phyloP scores from a whole-genome alignment of 148 eudicot genomes.

The Tetragonia tetragonoides region DNA sequence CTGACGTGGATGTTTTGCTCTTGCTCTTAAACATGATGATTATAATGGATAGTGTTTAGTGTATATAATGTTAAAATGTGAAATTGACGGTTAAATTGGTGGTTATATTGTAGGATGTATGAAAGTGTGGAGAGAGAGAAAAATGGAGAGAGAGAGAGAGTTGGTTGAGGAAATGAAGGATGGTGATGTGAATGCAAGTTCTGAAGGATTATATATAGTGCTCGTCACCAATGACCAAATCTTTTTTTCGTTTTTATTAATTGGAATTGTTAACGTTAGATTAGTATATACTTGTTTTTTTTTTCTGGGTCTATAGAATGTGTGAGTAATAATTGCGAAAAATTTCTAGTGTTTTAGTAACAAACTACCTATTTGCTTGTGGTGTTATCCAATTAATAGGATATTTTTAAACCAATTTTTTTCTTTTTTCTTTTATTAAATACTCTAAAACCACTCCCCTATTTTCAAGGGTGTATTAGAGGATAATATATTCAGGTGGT shows the following conservation, averaged over 20 bases:
- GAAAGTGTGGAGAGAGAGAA: constrained; percentile 16
- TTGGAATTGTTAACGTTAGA: not conserved
- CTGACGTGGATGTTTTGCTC: constrained; percentile 17
- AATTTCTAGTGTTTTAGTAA: too few relatives aligned
- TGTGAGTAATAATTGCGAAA: constrained; percentile 16
- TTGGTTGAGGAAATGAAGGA: constrained; percentile 7
- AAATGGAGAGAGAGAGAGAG: not conserved
- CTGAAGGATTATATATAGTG: constrained; percentile 24
- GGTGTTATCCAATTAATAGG: too few relatives aligned
- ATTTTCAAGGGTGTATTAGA: too few relatives aligned
- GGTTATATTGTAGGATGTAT: not conserved
- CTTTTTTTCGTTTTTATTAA: not conserved
- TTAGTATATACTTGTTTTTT: not conserved
- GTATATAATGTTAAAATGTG: too few relatives aligned
- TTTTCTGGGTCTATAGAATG: not conserved
- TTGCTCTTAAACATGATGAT: constrained; percentile 27
- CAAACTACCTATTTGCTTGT: too few relatives aligned
- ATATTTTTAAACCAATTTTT: too few relatives aligned
- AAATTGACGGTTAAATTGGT: not conserved
- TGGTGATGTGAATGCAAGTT: constrained; percentile 30
- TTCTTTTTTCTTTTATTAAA: too few relatives aligned
- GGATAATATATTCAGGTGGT: too few relatives aligned
- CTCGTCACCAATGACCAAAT: not conserved
- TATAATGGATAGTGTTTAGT: too few relatives aligned
- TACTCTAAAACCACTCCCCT: too few relatives aligned